These are phyloP conservation scores for Penicillium sp. DNA, from an alignment of 2,329 filamentous ascomycete species.

Conservation along the genomic window DNA sequence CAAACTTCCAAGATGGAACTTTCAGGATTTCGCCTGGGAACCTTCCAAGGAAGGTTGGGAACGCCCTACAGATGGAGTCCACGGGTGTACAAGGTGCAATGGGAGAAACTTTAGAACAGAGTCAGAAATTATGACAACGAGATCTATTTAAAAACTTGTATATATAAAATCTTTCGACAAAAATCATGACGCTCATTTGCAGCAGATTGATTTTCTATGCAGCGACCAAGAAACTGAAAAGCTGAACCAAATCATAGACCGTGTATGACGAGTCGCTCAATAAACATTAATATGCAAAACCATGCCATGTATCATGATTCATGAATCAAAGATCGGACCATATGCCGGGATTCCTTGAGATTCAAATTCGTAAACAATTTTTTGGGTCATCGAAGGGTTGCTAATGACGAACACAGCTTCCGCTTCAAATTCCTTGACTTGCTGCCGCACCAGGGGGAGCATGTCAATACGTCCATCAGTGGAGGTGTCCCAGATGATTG, in stretches of 20 bases:
- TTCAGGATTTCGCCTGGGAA: too few species aligned
- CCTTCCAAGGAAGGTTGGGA: too few species aligned
- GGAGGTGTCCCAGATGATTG: slow-evolving; percentile 68
- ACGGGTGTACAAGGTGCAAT: too few species aligned
- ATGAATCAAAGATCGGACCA: slow-evolving; percentile 74
- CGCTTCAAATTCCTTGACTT: slow-evolving; percentile 49
- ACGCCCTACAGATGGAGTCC: too few species aligned
- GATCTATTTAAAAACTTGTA: not conserved
- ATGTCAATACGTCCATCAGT: slow-evolving; percentile 63
- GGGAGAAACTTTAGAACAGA: not conserved
- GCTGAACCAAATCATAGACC: not conserved
- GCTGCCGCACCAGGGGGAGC: slow-evolving; percentile 56
- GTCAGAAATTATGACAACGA: not conserved
- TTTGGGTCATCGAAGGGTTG: slow-evolving; percentile 67
- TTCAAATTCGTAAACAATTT: slow-evolving; percentile 70
- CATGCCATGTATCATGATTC: slow-evolving; percentile 15
- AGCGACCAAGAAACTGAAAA: not conserved
- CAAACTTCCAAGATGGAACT: too few species aligned
- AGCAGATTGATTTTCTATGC: not conserved
- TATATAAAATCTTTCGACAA: not conserved
- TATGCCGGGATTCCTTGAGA: slow-evolving; percentile 66
- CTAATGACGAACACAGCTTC: slow-evolving; percentile 75
- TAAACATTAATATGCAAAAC: not conserved
- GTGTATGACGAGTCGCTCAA: not conserved
- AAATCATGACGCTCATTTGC: not conserved